A percentile compares a stretch with the other conserved stretches of the same genome.
Evolutionary conservation across 306 rosid species (phyloP).

Genomic region (Ammopiptanthus mongolicus): DNA sequence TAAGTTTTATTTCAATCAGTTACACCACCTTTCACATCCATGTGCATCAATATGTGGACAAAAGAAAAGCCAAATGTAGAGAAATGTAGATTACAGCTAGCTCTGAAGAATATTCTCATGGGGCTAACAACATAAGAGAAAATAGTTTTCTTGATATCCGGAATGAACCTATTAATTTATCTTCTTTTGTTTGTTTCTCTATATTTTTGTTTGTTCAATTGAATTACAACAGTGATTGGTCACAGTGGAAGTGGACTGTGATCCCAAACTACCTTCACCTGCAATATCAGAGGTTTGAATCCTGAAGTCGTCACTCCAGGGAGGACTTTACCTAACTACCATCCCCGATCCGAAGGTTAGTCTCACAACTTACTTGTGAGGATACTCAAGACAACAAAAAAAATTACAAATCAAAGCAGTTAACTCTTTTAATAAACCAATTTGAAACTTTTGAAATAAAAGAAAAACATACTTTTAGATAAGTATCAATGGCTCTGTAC

Average conservation of each 20-base stretch:
- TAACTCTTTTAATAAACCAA: neutral
- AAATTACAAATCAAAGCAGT: too few species aligned
- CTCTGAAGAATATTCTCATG: constrained; percentile 5
- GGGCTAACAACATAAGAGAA: constrained; percentile 1
- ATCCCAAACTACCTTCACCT: too few species aligned
- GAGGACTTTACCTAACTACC: too few species aligned
- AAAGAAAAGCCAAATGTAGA: constrained; percentile 17
- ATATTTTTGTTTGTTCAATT: neutral
- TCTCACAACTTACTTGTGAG: too few species aligned
- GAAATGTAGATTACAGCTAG: neutral
- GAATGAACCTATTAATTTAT: neutral
- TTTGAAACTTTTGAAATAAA: neutral
- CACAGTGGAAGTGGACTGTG: too few species aligned
- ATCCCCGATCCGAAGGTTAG: too few species aligned
- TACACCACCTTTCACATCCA: neutral
- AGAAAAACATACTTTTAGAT: constrained; percentile 58
- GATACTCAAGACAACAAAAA: too few species aligned
- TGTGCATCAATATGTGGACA: neutral
- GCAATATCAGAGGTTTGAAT: too few species aligned
- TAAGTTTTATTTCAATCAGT: neutral
- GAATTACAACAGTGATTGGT: too few species aligned
- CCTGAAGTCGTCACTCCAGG: too few species aligned
- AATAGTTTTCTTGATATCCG: neutral
- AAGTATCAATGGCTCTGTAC: constrained; percentile 93
- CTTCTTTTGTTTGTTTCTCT: neutral